Conservation (phyloP, 108 stramenopile genomes). For the Seminavis robusta region DNA sequence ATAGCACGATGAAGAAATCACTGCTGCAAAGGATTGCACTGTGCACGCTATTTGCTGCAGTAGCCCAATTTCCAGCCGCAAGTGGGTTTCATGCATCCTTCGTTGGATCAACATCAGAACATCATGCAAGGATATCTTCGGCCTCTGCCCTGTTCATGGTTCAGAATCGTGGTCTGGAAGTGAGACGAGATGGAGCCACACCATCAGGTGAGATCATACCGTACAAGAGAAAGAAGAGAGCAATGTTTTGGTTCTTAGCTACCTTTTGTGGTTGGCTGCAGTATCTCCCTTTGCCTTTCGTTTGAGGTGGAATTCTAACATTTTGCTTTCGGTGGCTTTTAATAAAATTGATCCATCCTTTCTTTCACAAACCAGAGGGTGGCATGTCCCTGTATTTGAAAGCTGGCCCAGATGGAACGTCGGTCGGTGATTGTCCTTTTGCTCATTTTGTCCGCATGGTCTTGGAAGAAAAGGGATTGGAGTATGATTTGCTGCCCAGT, state of each 20-base stretch:
- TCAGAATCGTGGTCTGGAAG: conserved; percentile 59
- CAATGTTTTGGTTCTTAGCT: neutral
- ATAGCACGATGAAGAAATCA: no score
- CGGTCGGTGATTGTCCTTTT: conserved; percentile 84
- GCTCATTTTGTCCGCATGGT: conserved; percentile 81
- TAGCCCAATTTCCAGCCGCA: no score
- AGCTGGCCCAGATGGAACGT: conserved; percentile 61
- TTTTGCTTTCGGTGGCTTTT: conserved; percentile 6
- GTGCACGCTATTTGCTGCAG: no score
- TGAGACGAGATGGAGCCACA: conserved; percentile 56
- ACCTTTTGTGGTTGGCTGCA: neutral
- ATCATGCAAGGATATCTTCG: neutral
- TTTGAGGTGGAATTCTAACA: conserved; percentile 7
- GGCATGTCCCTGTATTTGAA: conserved; percentile 83
- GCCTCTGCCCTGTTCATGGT: conserved; percentile 32
- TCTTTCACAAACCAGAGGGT: conserved; percentile 45
- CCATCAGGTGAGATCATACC: conserved; percentile 63
- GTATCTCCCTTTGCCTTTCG: conserved; percentile 3
- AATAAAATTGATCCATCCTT: no score
- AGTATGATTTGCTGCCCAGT: conserved; percentile 61
- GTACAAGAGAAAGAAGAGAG: conserved; percentile 24
- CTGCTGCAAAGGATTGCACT: no score
- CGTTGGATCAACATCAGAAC: no score
- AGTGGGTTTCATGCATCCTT: no score
- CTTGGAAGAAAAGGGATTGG: conserved; percentile 67